Conservation (phyloP, 78 protist genomes). For the Tieghemostelium lacteum region DNA sequence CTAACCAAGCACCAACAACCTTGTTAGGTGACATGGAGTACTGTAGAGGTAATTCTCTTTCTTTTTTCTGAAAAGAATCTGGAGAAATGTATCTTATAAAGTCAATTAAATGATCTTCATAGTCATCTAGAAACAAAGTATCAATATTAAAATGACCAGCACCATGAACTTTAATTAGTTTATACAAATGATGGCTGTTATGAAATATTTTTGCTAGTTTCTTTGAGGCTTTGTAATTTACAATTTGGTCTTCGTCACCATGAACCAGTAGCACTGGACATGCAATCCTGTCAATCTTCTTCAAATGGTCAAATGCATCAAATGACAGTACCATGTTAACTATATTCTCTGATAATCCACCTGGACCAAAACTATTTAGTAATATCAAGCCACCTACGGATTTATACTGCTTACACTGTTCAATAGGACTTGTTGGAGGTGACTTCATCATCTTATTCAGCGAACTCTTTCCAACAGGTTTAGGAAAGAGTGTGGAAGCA, state of each 20-base stretch:
- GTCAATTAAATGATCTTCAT: slow-evolving; percentile 56
- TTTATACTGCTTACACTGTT: slow-evolving; percentile 32
- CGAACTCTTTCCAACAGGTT: not conserved
- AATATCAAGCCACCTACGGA: slow-evolving; percentile 53
- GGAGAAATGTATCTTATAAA: slow-evolving; percentile 41
- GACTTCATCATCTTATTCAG: not conserved
- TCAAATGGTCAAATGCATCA: slow-evolving; percentile 52
- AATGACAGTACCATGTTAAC: slow-evolving; percentile 51
- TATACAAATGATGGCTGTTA: not conserved
- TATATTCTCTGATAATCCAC: slow-evolving; percentile 42
- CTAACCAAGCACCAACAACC: slow-evolving; percentile 65
- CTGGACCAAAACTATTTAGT: slow-evolving; percentile 48
- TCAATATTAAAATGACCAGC: slow-evolving; percentile 66
- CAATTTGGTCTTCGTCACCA: slow-evolving; percentile 31
- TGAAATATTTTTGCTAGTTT: slow-evolving; percentile 48
- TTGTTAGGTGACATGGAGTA: slow-evolving; percentile 73
- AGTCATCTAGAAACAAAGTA: slow-evolving; percentile 44
- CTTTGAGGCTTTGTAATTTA: slow-evolving; percentile 47
- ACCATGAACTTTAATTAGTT: slow-evolving; percentile 18
- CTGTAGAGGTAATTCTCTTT: slow-evolving; percentile 25
- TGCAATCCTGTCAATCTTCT: slow-evolving; percentile 16
- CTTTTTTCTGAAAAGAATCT: slow-evolving; percentile 26
- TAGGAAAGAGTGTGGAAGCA: slow-evolving; percentile 43
- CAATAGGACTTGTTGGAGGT: slow-evolving; percentile 3
- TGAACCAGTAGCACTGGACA: slow-evolving; percentile 51